Conservation (phyloP, 1,284 basidiomycete species). For the Rhizopogon parksii region DNA sequence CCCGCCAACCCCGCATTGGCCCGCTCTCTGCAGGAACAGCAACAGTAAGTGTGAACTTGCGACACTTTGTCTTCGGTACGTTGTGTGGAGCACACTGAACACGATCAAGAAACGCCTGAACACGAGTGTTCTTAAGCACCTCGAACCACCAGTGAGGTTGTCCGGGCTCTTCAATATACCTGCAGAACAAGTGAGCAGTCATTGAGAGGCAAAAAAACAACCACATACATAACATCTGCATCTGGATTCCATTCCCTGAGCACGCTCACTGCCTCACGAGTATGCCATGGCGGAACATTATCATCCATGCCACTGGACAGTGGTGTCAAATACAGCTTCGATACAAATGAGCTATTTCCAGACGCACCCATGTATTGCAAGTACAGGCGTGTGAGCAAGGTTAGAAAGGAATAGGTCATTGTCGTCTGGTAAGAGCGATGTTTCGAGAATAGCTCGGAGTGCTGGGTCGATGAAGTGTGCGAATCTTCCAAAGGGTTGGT, state of each 20-base stretch:
- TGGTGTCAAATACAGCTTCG: not conserved
- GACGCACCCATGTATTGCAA: slow-evolving; percentile 72
- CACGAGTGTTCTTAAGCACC: slow-evolving; percentile 49
- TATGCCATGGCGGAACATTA: slow-evolving; percentile 80
- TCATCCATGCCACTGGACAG: slow-evolving; percentile 55
- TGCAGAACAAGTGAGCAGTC: slow-evolving; percentile 18
- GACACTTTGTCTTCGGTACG: slow-evolving; percentile 7
- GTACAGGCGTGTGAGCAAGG: slow-evolving; percentile 57
- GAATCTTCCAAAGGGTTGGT: slow-evolving; percentile 33
- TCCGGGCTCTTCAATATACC: slow-evolving; percentile 60
- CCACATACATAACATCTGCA: slow-evolving; percentile 49
- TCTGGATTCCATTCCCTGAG: slow-evolving; percentile 49
- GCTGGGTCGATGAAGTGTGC: slow-evolving; percentile 73
- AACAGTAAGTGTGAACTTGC: slow-evolving; percentile 60
- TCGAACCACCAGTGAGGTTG: slow-evolving; percentile 65
- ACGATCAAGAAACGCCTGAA: slow-evolving; percentile 47
- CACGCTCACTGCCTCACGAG: slow-evolving; percentile 52
- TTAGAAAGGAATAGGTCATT: slow-evolving; percentile 84
- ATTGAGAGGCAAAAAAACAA: not conserved
- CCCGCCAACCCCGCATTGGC: slow-evolving; percentile 57
- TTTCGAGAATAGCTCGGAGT: slow-evolving; percentile 62
- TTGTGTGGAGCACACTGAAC: slow-evolving; percentile 18
- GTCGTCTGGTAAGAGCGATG: slow-evolving; percentile 73
- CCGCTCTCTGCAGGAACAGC: slow-evolving; percentile 59
- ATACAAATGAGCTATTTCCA: not conserved